Percentiles rank a stretch among this genome's conserved stretches.
Evolutionary conservation across 306 rosid genomes (phyloP).

Genomic region (Cucurbita pepo): DNA sequence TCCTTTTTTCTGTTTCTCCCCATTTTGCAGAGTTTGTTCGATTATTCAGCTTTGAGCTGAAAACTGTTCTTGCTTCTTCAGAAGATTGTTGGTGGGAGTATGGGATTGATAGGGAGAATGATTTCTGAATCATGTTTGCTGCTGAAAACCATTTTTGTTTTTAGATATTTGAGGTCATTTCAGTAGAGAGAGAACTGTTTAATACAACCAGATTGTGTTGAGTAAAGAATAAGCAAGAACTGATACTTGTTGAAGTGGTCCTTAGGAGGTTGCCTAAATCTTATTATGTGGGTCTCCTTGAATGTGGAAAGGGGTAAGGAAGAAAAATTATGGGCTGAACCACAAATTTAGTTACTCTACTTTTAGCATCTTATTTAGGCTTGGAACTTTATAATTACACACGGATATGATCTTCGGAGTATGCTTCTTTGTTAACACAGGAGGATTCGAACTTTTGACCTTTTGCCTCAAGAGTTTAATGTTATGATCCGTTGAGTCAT

Average conservation of each 20-base stretch:
- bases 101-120: background rate
- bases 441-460: too few species aligned
- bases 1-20: background rate
- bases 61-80: background rate
- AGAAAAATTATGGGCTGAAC: background rate
- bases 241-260: background rate
- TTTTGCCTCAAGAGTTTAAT: too few species aligned
- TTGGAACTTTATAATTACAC: background rate
- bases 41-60: background rate
- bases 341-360: background rate
- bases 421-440: background rate
- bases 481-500: too few species aligned
- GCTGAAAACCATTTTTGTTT: background rate
- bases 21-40: background rate
- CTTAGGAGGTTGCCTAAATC: background rate
- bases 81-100: background rate
- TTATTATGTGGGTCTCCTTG: background rate
- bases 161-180: background rate
- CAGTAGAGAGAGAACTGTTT: background rate
- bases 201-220: background rate
- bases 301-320: background rate
- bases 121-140: background rate
- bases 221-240: background rate
- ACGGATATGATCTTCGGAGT: background rate
- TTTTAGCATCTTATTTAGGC: background rate